Base-by-base conservation (phyloP, 2,329 filamentous ascomycete species). In the Alternaria triticimaculans region DNA sequence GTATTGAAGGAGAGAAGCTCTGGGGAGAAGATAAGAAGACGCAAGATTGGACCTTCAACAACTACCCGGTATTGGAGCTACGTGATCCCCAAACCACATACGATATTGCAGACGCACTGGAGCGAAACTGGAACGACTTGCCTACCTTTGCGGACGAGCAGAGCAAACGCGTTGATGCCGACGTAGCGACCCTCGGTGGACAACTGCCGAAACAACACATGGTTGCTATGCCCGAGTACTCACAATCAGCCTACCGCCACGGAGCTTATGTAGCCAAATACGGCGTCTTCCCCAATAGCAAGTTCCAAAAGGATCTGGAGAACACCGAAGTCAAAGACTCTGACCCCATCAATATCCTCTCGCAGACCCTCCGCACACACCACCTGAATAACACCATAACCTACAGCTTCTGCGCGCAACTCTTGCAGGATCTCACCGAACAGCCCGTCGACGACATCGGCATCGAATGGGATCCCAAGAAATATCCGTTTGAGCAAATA, bases 41-140 rank as follows among this genome's bases (percentile, higher is more conserved):
- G 0, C 80, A 82, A 61, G 82, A 85, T 65, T 82, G 85, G 66
- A 82, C 82, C 18, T 85, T 86, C 72, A 86, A 86, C 69, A 83
- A 78, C 61, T 82, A 82, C 1, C 83, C 83, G 1, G 77, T 80
- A 1, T 77, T 86, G 11, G 83, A 87, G 46, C 78, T 86, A 8
- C 79, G 82, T 21, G 80, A 84, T 49, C 78, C 82, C 7, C 81
- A 83, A 59, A 82, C 80, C 2, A 84, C 82, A 2, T 76, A 74
- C 18, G 81, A 86, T 49, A 84, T 84, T 49, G 72, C 69, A 2
- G 70, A 74, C 10, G 59, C 70, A 3, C 51, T 73, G 5, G 72
- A 74, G 62, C 60, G 72, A 15, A 74, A 74, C 50, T 74, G 72
- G 72, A 66, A 74, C 30, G 71, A 74, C 18, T 23, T 74, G 9